Conservation (phyloP, 257 asterid genomes). For the Paraleonurus japonicus region DNA sequence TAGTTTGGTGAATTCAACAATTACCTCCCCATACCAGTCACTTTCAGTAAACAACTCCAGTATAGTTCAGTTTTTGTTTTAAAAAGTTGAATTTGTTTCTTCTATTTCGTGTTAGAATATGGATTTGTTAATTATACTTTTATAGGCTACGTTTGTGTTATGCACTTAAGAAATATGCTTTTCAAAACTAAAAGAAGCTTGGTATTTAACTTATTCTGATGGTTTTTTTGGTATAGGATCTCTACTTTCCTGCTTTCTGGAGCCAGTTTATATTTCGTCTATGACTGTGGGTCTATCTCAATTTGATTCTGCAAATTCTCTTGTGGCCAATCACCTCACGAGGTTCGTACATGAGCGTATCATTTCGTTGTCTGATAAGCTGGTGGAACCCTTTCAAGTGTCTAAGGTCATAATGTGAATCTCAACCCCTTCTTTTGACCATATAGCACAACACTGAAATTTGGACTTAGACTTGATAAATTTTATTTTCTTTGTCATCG, state of each 20-base stretch:
- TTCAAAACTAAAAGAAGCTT: neutral
- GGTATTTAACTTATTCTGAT: neutral
- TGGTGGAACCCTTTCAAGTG: slow-evolving; percentile 64
- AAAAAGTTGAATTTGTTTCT: slow-evolving; percentile 7
- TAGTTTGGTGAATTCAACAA: neutral
- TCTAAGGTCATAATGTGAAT: slow-evolving; percentile 47
- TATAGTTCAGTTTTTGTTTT: neutral
- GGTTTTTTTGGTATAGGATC: slow-evolving; percentile 50
- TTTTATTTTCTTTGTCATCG: slow-evolving; percentile 16
- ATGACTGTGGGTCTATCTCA: slow-evolving; percentile 63
- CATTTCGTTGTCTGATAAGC: slow-evolving; percentile 49
- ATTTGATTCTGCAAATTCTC: slow-evolving; percentile 30
- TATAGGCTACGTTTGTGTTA: neutral
- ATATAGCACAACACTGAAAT: slow-evolving; percentile 3
- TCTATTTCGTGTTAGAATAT: slow-evolving; percentile 19
- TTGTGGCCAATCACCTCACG: slow-evolving; percentile 36
- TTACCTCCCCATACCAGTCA: neutral
- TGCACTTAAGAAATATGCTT: neutral
- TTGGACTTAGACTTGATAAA: slow-evolving; percentile 8
- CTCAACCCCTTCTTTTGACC: neutral
- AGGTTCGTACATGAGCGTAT: slow-evolving; percentile 62
- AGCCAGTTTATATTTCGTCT: slow-evolving; percentile 77
- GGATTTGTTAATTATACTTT: neutral
- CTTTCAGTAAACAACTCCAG: neutral
- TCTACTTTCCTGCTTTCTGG: slow-evolving; percentile 74